A percentile compares a stretch with the other conserved stretches of the same genome.
These are phyloP conservation scores for Xylaria sp. DNA, from an alignment of 2,329 filamentous ascomycete genomes.

Conservation along the genomic window DNA sequence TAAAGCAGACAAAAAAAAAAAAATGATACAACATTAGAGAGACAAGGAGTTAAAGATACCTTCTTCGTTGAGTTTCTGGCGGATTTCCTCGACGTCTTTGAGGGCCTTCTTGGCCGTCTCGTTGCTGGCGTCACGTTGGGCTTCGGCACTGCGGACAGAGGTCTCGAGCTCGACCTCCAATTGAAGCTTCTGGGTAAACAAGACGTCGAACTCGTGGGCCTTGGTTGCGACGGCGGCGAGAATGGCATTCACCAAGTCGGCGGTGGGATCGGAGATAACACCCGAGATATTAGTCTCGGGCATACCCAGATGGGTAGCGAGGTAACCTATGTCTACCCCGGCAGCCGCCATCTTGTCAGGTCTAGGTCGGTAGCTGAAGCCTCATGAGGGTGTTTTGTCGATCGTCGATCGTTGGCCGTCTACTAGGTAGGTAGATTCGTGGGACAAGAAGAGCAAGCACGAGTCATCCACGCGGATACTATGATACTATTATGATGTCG, in stretches of 20 bases:
- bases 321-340: slow-evolving; percentile 75
- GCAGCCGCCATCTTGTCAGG: slow-evolving; percentile 67
- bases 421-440: neutral
- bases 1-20: neutral
- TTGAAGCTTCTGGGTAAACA: slow-evolving; percentile 88
- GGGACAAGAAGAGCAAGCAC: neutral
- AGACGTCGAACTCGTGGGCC: slow-evolving; percentile 82
- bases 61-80: slow-evolving; percentile 83
- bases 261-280: slow-evolving; percentile 75
- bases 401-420: slow-evolving; percentile 5
- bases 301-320: slow-evolving; percentile 77
- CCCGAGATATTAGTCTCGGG: slow-evolving; percentile 71
- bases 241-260: slow-evolving; percentile 80
- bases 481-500: neutral
- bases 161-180: slow-evolving; percentile 94
- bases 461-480: slow-evolving; percentile 2
- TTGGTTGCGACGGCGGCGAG: slow-evolving; percentile 80
- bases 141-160: slow-evolving; percentile 83
- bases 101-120: slow-evolving; percentile 83
- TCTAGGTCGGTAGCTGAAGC: slow-evolving; percentile 38
- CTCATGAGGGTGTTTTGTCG: slow-evolving; percentile 42
- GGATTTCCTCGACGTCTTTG: slow-evolving; percentile 83
- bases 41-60: slow-evolving; percentile 64
- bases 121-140: slow-evolving; percentile 84
- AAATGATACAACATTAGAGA: neutral